Conservation (phyloP, 1,139 yeast genomes). For the Suhomyces taliae region DNA sequence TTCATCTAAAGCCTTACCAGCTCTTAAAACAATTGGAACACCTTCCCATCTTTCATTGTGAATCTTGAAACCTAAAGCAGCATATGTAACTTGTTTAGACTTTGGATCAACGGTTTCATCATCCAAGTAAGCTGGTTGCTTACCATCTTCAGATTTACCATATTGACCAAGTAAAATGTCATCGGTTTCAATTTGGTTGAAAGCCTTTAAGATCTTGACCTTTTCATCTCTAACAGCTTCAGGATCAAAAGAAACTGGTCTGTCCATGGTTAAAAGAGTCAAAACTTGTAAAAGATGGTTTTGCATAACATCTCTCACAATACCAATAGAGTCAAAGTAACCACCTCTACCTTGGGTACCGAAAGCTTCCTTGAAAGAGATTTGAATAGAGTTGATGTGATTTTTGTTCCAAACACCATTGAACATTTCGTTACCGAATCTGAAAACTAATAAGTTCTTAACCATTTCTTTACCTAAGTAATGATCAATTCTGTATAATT, state of each 20-base stretch:
- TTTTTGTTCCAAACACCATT: conserved; percentile 85
- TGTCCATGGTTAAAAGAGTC: conserved; percentile 91
- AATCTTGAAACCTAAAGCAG: conserved; percentile 77
- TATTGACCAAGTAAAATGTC: conserved; percentile 89
- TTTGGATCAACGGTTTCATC: conserved; percentile 85
- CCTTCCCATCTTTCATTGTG: conserved; percentile 97
- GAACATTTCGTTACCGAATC: conserved; percentile 87
- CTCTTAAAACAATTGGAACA: conserved; percentile 92
- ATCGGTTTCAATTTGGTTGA: conserved; percentile 62
- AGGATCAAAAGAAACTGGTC: conserved; percentile 86
- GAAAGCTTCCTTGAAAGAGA: conserved; percentile 91
- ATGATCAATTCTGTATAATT: conserved; percentile 93
- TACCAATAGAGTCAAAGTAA: conserved; percentile 92
- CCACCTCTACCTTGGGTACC: conserved; percentile 99
- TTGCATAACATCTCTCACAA: conserved; percentile 97
- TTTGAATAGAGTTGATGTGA: conserved; percentile 76
- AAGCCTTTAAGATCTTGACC: conserved; percentile 85
- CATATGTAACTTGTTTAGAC: conserved; percentile 89
- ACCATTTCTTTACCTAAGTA: conserved; percentile 98
- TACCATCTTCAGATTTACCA: conserved; percentile 77
- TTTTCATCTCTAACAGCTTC: conserved; percentile 96
- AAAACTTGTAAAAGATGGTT: conserved; percentile 92
- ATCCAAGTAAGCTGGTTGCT: conserved; percentile 86
- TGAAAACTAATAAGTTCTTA: conserved; percentile 80
- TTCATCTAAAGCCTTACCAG: conserved; percentile 93